Evolutionary conservation across 495 filamentous ascomycete genomes (phyloP), one percentile per base, ranked within the genome.

Genomic region (Astrothelium subdiscretum): DNA sequence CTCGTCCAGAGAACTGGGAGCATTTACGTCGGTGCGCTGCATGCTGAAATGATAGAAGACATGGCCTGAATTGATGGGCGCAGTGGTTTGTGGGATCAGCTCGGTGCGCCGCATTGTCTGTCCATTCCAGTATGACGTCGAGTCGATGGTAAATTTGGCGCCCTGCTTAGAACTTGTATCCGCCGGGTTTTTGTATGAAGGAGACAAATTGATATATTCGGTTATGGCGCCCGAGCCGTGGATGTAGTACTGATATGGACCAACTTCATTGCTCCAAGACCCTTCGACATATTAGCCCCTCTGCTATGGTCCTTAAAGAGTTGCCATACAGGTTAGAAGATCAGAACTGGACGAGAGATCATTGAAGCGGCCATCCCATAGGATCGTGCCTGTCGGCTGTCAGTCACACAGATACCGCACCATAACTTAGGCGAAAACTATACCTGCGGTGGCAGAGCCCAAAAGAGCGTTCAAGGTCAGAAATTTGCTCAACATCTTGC

Each of bases 11-110:
- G 78, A 75, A 29, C 77, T 80, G 0, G 87, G 87, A 0, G 83
- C 72, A 71, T 88, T 87, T 31, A 74, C 77, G 57, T 76, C 74
- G 12, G 71, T 76, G 59, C 80, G 79, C 78, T 81, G 82, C 61
- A 90, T 76, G 13, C 78, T 82, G 72, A 90, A 90, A 70, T 90
- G 87, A 71, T 89, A 90, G 71, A 76, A 87, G 31, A 87, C 74
- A 58, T 78, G 81, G 31, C 87, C 85, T 24, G 72, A 67, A 51
- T 81, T 84, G 68, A 89, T 82, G 59, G 84, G 76, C 8, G 78
- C 79, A 12, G 66, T 82, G 12, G 86, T 88, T 72, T 88, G 85
- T 13, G 85, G 87, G 69, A 90, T 90, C 59, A 89, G 72, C 79
- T 86, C 32, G 79, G 78, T 57, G 80, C 87, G 31, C 71, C 73